Evolutionary conservation across 805 yeast genomes (phyloP).

Genomic region (Starmerella lactis-condensi): DNA sequence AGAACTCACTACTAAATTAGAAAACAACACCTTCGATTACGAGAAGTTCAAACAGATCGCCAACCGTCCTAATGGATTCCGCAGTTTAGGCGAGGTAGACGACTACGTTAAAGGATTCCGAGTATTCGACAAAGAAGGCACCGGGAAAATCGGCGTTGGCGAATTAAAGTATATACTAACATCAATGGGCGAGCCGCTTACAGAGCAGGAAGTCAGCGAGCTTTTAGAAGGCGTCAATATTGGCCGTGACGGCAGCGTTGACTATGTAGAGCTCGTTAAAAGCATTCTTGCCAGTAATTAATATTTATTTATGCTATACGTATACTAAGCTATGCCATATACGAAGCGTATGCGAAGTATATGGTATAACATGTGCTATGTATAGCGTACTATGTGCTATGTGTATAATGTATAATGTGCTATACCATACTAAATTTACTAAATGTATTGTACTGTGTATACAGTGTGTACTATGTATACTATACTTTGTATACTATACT

Average conservation of each 20-base stretch:
- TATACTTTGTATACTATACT: too few species aligned
- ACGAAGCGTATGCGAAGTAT: too few species aligned
- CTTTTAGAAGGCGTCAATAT: slow-evolving; percentile 86
- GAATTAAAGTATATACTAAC: slow-evolving; percentile 89
- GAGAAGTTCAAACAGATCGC: slow-evolving; percentile 60
- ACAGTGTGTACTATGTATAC: too few species aligned
- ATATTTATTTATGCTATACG: background rate
- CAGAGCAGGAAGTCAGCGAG: slow-evolving; percentile 87
- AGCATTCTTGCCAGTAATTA: slow-evolving; percentile 47
- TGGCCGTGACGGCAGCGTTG: slow-evolving; percentile 84
- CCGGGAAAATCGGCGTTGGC: slow-evolving; percentile 94
- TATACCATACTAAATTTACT: too few species aligned
- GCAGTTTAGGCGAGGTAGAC: slow-evolving; percentile 70
- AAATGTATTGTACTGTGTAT: too few species aligned
- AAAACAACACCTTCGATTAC: slow-evolving; percentile 35
- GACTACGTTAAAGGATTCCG: slow-evolving; percentile 93
- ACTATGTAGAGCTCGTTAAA: slow-evolving; percentile 82
- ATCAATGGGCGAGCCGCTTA: slow-evolving; percentile 82
- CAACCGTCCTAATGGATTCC: slow-evolving; percentile 63
- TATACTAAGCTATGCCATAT: background rate
- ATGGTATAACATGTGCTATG: too few species aligned
- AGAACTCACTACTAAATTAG: slow-evolving; percentile 31
- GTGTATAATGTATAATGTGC: too few species aligned
- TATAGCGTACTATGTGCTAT: too few species aligned
- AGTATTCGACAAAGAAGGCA: slow-evolving; percentile 87